A percentile compares a stretch with the other conserved stretches of the same genome.
Conservation (phyloP, 805 yeast genomes). For the Lachancea meyersii region DNA sequence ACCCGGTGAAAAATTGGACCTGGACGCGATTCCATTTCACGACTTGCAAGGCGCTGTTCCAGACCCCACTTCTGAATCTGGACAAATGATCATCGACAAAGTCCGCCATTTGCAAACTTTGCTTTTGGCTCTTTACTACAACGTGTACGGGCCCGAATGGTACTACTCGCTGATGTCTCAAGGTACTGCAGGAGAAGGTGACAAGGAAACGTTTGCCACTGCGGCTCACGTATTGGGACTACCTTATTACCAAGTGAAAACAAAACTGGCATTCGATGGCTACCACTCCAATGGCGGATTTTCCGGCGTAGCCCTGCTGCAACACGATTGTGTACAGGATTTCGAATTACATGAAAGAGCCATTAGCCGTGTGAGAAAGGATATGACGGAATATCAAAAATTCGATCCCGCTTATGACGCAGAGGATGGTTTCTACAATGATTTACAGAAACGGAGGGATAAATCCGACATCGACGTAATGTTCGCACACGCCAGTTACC, state of each 20-base stretch:
- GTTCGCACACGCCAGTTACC: conserved; percentile 36
- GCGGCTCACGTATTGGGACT: conserved; percentile 51
- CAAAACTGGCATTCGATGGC: conserved; percentile 34
- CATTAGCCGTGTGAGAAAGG: background rate
- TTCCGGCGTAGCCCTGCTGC: conserved; percentile 40
- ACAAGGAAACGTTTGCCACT: conserved; percentile 67
- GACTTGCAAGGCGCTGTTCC: conserved; percentile 59
- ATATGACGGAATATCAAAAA: conserved; percentile 9
- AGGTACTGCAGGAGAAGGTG: conserved; percentile 75
- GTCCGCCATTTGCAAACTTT: conserved; percentile 51
- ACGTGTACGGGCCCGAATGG: conserved; percentile 57
- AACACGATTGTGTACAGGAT: conserved; percentile 45
- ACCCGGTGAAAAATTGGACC: background rate
- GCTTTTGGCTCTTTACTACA: conserved; percentile 57
- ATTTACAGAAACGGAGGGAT: conserved; percentile 12
- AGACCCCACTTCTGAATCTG: conserved; percentile 64
- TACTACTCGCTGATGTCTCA: conserved; percentile 65
- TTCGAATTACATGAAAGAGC: conserved; percentile 23
- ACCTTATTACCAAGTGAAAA: conserved; percentile 48
- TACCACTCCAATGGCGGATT: conserved; percentile 25
- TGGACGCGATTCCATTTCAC: conserved; percentile 42
- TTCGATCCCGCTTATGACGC: conserved; percentile 16
- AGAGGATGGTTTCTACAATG: conserved; percentile 12
- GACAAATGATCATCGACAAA: conserved; percentile 60
- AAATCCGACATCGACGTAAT: conserved; percentile 18